phyloP scores from a whole-genome alignment of 78 protist genomes.

The Dictyostelium discoideum region DNA sequence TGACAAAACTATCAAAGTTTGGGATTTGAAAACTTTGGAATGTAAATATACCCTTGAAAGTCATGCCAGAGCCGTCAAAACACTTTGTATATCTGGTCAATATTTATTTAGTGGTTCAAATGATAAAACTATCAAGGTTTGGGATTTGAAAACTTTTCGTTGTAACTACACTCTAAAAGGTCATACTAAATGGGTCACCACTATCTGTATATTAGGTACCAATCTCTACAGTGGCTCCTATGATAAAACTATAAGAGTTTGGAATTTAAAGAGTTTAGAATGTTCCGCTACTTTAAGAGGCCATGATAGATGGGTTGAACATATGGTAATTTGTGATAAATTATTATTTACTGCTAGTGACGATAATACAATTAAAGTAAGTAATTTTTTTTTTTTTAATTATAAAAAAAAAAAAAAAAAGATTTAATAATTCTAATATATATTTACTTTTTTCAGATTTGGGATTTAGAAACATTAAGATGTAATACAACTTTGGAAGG shows the following conservation, averaged over 20 bases:
- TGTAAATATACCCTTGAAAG: slow-evolving; percentile 72
- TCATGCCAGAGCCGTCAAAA: slow-evolving; percentile 63
- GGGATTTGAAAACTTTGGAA: slow-evolving; percentile 40
- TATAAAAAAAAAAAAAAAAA: not conserved
- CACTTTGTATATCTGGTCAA: slow-evolving; percentile 58
- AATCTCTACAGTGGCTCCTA: slow-evolving; percentile 71
- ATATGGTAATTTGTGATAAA: slow-evolving; percentile 47
- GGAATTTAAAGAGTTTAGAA: slow-evolving; percentile 69
- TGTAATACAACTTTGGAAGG: slow-evolving; percentile 66
- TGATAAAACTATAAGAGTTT: slow-evolving; percentile 77
- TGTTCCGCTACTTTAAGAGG: slow-evolving; percentile 50
- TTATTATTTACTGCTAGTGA: slow-evolving; percentile 52
- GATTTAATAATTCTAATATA: not conserved
- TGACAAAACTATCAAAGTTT: slow-evolving; percentile 76
- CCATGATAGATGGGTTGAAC: slow-evolving; percentile 72
- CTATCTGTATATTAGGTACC: slow-evolving; percentile 49
- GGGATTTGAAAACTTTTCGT: slow-evolving; percentile 78
- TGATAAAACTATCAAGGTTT: slow-evolving; percentile 82
- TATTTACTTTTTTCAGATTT: slow-evolving; percentile 3
- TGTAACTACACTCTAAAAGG: slow-evolving; percentile 76
- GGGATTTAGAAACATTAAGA: slow-evolving; percentile 75
- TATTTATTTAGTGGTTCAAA: slow-evolving; percentile 78
- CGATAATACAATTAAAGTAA: slow-evolving; percentile 62
- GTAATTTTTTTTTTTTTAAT: not conserved
- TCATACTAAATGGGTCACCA: slow-evolving; percentile 79